Evolutionary conservation across 2,329 filamentous ascomycete species (phyloP), one percentile per base, ranked within the genome.

Genomic region (Aspergillus clavatus): DNA sequence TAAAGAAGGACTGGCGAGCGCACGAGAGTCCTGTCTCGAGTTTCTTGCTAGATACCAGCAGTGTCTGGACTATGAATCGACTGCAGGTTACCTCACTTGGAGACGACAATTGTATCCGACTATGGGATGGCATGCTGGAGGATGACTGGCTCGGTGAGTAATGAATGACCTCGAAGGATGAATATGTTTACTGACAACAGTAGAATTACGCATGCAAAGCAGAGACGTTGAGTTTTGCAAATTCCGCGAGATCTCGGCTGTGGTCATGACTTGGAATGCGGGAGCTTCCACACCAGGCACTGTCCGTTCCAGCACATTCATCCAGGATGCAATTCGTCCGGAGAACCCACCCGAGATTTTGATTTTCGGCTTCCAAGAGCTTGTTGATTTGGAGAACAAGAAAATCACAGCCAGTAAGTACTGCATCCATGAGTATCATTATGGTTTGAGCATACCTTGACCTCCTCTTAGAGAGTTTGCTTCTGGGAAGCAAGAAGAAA

Each of bases 361-460:
- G 2, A 81, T 97, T 1, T 98, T 98, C 73, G 91, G 90, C 1
- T 98, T 98, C 66, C 93, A 98, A 67, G 93, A 98, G 68, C 77
- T 98, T n/a, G 93, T 98, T 3, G 93, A 98, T 61, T 75, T 98
- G 6, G 93, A 98, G 66, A 88, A 98, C 70, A 97, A 97, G 72
- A 94, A 90, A 55, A 86, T 94, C 40, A 97, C 91, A 18, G 93
- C 93, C n/a, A 96, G 82, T 82, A 68, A 61, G 78, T 41, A 1
- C 21, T 24, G 14, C 14, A 19, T 39, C 3, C 23, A 8, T 8
- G 23, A 24, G 23, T 8, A 8, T 5, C 5, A 14, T 7, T n/a
- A n/a, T 18, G 37, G 2, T 7, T 8, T 11, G 22, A 8, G 5
- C 2, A 5, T 16, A 21, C 45, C 42, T 63, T 73, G 57, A 73